Conservation (phyloP, 2,329 filamentous ascomycete species). For the Coniochaeta pulveracea region DNA sequence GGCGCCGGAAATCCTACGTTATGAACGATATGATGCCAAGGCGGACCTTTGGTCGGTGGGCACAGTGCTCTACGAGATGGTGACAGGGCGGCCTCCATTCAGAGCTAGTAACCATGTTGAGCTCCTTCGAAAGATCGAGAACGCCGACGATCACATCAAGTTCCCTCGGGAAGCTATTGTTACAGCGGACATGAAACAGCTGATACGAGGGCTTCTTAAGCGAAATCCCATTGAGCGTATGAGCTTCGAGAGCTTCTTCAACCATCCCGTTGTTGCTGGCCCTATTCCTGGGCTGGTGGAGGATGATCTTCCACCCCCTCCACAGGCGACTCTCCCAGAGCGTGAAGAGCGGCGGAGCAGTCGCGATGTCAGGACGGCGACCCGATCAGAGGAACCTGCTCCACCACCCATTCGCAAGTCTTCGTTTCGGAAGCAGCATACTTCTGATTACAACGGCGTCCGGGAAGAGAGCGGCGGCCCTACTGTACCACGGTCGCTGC, state of each 20-base stretch:
- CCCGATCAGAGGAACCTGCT: constrained; percentile 19
- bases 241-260: constrained; percentile 79
- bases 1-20: constrained; percentile 94
- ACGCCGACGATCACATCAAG: constrained; percentile 71
- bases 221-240: constrained; percentile 76
- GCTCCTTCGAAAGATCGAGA: constrained; percentile 82
- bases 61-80: constrained; percentile 92
- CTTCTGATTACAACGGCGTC: constrained; percentile 21
- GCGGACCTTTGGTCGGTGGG: constrained; percentile 97
- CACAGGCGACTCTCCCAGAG: no score
- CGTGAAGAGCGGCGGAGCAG: constrained; percentile 19
- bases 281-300: constrained; percentile 73
- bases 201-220: constrained; percentile 75
- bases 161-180: constrained; percentile 66
- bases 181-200: constrained; percentile 64
- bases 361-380: constrained; percentile 21
- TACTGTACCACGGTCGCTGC: constrained; percentile 26
- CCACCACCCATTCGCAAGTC: constrained; percentile 18
- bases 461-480: constrained; percentile 19
- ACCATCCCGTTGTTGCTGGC: constrained; percentile 57
- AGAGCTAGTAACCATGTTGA: constrained; percentile 91
- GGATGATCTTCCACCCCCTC: constrained; percentile 57
- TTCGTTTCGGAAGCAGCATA: constrained; percentile 27
- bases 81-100: constrained; percentile 82
- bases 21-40: constrained; percentile 95